Conservation (phyloP, 169 alveolate genomes). For the Eimeria sp. region DNA sequence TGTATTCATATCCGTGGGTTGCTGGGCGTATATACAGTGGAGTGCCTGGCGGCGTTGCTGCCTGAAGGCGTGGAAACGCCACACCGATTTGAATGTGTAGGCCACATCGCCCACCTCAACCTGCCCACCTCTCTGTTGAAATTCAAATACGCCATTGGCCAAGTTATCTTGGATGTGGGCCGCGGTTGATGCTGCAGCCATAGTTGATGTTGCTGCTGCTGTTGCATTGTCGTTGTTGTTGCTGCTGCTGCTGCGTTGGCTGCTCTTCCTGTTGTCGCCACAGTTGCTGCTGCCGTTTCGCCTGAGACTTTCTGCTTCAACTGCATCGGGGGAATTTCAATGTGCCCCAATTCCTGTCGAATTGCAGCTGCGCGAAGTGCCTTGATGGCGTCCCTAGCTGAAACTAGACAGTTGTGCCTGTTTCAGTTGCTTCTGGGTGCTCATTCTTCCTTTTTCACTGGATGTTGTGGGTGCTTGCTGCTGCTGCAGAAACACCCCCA, state of each 20-base stretch:
- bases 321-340: neutral
- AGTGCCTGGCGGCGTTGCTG: slow-evolving; percentile 85
- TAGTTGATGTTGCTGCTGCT: neutral
- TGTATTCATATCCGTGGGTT: neutral
- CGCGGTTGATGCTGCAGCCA: neutral
- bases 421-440: neutral
- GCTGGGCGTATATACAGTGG: slow-evolving; percentile 77
- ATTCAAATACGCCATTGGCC: slow-evolving; percentile 91
- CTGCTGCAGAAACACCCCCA: slow-evolving; percentile 90
- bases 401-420: neutral
- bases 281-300: neutral
- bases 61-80: slow-evolving; percentile 89
- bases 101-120: slow-evolving; percentile 96
- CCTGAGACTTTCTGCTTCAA: neutral
- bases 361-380: neutral
- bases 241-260: neutral
- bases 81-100: slow-evolving; percentile 93
- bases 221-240: neutral
- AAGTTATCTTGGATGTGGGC: slow-evolving; percentile 90
- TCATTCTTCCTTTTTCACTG: neutral
- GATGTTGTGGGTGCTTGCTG: neutral
- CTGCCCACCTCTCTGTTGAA: slow-evolving; percentile 90
- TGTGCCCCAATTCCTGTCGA: neutral
- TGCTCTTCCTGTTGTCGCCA: neutral
- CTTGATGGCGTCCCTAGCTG: neutral